Evolutionary conservation across 1,139 yeast genomes (phyloP), one percentile per base, ranked within the genome.

Genomic region (Candida gigantensis): DNA sequence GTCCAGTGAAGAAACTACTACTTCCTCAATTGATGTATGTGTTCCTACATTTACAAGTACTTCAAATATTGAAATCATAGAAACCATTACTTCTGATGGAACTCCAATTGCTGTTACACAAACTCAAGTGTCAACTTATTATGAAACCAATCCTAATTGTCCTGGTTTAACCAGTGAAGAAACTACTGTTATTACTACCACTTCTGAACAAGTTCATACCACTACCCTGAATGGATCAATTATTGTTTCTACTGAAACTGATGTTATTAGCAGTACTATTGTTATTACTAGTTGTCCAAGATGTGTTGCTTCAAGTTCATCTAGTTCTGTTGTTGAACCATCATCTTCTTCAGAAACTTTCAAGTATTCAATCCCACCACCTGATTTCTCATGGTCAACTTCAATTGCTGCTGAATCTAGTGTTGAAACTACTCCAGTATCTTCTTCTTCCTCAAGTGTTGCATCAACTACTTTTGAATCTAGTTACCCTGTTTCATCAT

Each of bases 241-340:
- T 24, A 12, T 24, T 30, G 32, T 30, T 8, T 38, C 46, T 8
- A 27, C 40, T 7, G 16, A 38, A 20, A 32, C 51, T 8, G 28
- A 27, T 14, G n/a, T 11, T 9, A n/a, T 20, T 18, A 16, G 12
- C 20, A 21, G 21, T 12, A 34, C 36, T 10, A 11, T 13, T 1
- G n/a, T 34, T 13, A 12, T 24, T 17, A 24, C 28, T 11, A 17
- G 9, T 15, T 30, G 32, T 30, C 14, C 26, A n/a, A 4, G n/a
- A 15, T 30, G 32, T 14, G 10, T n/a, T n/a, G n/a, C n/a, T n/a
- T n/a, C 27, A 18, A 18, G 19, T n/a, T n/a, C n/a, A 18, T 18
- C 19, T 18, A 18, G 19, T 18, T 18, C 19, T 18, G 19, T 18
- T 18, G 13, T 6, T 23, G 13, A 23, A 12, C 12, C 25, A 23